phyloP scores from a whole-genome alignment of 2,329 filamentous ascomycete genomes.

The Ambrosiella beaveri region DNA sequence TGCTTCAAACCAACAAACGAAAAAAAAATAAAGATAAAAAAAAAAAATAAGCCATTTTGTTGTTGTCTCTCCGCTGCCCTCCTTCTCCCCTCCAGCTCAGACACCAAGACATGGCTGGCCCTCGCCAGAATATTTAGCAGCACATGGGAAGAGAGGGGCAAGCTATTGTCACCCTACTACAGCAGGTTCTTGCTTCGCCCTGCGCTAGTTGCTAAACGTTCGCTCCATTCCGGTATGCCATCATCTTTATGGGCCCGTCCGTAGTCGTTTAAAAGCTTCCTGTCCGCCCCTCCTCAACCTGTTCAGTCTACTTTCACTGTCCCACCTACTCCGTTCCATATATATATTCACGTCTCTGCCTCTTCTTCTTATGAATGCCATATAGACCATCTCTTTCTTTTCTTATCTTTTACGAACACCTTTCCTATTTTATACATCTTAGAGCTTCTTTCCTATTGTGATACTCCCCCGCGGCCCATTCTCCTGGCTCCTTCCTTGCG shows the following conservation, averaged over 20 bases:
- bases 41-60: neutral
- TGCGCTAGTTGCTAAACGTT: neutral
- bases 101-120: neutral
- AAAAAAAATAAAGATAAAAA: no score
- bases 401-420: neutral
- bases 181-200: neutral
- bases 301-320: neutral
- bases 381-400: neutral
- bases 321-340: neutral
- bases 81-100: neutral
- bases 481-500: conserved; percentile 7
- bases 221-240: neutral
- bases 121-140: neutral
- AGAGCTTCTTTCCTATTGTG: conserved; percentile 12
- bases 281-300: neutral
- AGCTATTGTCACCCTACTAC: neutral
- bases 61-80: neutral
- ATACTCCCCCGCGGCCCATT: conserved; percentile 10
- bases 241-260: neutral
- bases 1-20: no score
- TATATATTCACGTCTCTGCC: neutral
- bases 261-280: conserved; percentile 3
- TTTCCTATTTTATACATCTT: neutral
- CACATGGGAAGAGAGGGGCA: neutral
- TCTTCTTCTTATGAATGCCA: neutral